Conservation (phyloP, 2,329 filamentous ascomycete species). For the Cladosporium sphaerospermum region DNA sequence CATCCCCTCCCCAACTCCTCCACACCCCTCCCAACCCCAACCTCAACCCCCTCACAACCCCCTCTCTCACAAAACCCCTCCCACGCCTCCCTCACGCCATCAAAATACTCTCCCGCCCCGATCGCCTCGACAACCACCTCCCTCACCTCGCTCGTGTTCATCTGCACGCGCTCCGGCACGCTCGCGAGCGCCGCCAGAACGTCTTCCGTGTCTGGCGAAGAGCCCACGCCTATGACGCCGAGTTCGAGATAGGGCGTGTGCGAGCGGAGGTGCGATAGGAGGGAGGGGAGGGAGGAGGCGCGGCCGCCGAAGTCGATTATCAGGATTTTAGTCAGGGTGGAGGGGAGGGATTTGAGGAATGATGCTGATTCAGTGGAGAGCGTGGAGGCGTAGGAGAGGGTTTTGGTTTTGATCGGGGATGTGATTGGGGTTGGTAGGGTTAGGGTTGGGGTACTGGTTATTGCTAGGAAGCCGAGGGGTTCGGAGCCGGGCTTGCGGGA, state of each 20-base stretch:
- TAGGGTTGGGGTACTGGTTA: constrained; percentile 9
- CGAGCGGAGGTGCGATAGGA: constrained; percentile 2
- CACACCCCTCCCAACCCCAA: not conserved
- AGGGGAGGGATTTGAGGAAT: constrained; percentile 3
- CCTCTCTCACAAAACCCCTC: constrained; percentile 5
- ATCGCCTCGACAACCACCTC: constrained; percentile 9
- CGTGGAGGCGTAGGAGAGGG: constrained; percentile 10
- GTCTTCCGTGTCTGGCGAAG: constrained; percentile 8
- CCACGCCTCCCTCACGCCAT: constrained; percentile 8
- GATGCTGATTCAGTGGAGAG: not conserved
- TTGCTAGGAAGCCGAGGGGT: constrained; percentile 14
- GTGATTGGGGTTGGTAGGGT: not conserved
- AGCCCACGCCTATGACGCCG: constrained; percentile 15
- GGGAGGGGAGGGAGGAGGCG: constrained; percentile 3
- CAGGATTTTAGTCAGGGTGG: constrained; percentile 5
- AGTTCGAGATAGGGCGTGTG: not conserved
- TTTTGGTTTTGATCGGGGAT: not conserved
- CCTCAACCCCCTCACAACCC: constrained; percentile 1
- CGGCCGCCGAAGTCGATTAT: constrained; percentile 18
- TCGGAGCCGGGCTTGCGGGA: not conserved
- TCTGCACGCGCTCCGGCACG: constrained; percentile 14
- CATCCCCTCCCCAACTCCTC: not conserved
- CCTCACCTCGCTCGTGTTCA: constrained; percentile 16
- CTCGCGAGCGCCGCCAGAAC: not conserved
- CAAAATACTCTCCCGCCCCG: constrained; percentile 14